Evolutionary conservation across 192 early-diverging fungal species (phyloP), one percentile per base, ranked within the genome.

Genomic region (Rhizoclosmatium sp.): DNA sequence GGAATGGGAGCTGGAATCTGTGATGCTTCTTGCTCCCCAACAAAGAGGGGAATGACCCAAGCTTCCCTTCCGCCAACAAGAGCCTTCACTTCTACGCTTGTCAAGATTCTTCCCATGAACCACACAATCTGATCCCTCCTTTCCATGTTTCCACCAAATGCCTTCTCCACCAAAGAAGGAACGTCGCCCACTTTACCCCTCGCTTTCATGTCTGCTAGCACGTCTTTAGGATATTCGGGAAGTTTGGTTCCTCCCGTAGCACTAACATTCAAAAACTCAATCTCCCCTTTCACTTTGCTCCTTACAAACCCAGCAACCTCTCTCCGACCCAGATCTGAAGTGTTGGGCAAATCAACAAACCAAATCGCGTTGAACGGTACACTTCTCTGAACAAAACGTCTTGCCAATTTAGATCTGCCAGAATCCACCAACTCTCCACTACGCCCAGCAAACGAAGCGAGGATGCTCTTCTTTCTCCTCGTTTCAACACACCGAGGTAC

Each of bases 261-360:
- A 31, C 31, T 31, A 31, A 31, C 31, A 56, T n/a, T 14, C 9
- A 9, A 56, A 56, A 9, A 56, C 54, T 56, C 54, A 56, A 9
- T 14, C 1, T 56, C 19, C 54, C 54, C 54, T 56, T 56, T 56
- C 54, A n/a, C 54, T 14, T 9, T n/a, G 54, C 54, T n/a, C 19
- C 54, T 56, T n/a, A 9, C 54, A 9, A 56, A 9, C 54, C 9
- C 54, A 56, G 9, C 19, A 14, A 56, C 10, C 10, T 56, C 54
- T n/a, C 54, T 14, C 19, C 54, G 54, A 9, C 9, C 10, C 54
- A 56, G 54, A 56, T 14, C 10, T 56, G 54, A n/a, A 9, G 54
- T n/a, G 54, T 14, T 56, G 54, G 73, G 59, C 16, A 75, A 21
- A 64, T 64, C 60, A 10, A 75, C 59, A 75, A 75, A 65, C 73